Percentiles rank a stretch among this genome's conserved stretches.
These are phyloP conservation scores for Herpomyces periplanetae DNA, from an alignment of 2,329 filamentous ascomycete species.

Conservation along the genomic window DNA sequence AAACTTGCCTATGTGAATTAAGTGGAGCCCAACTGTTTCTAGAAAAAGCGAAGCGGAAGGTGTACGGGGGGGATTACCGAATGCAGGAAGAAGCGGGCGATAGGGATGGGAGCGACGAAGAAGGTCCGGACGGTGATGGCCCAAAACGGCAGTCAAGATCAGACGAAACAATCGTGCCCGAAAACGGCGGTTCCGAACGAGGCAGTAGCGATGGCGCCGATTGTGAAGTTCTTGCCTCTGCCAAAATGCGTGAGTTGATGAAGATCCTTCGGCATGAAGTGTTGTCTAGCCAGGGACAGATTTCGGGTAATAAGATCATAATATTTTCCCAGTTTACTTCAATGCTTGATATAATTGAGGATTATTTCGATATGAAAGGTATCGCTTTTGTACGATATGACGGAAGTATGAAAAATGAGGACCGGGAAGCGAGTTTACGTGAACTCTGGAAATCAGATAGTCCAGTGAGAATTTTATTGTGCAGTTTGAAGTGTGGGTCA, in stretches of 20 bases:
- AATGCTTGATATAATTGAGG: conserved; percentile 84
- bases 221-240: conserved; percentile 23
- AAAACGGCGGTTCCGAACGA: too few relatives aligned
- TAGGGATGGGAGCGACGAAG: too few relatives aligned
- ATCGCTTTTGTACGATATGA: conserved; percentile 67
- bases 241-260: conserved; percentile 62
- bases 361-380: conserved; percentile 33
- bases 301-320: conserved; percentile 61
- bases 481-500: conserved; percentile 70
- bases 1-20: conserved; percentile 57
- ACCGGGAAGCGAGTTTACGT: conserved; percentile 47
- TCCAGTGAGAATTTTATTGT: conserved; percentile 42
- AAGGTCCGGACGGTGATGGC: too few relatives aligned
- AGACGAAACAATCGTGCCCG: conserved; percentile 8
- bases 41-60: too few relatives aligned
- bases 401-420: conserved; percentile 71
- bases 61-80: too few relatives aligned
- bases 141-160: too few relatives aligned
- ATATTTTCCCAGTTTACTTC: conserved; percentile 95
- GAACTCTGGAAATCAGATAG: conserved; percentile 33
- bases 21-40: too few relatives aligned
- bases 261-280: too few relatives aligned
- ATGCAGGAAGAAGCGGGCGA: too few relatives aligned
- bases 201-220: conserved; percentile 4
- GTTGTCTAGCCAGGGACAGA: conserved; percentile 33